Base-by-base conservation (phyloP, 345 rosid genomes). In the Eucalyptus virginea region DNA sequence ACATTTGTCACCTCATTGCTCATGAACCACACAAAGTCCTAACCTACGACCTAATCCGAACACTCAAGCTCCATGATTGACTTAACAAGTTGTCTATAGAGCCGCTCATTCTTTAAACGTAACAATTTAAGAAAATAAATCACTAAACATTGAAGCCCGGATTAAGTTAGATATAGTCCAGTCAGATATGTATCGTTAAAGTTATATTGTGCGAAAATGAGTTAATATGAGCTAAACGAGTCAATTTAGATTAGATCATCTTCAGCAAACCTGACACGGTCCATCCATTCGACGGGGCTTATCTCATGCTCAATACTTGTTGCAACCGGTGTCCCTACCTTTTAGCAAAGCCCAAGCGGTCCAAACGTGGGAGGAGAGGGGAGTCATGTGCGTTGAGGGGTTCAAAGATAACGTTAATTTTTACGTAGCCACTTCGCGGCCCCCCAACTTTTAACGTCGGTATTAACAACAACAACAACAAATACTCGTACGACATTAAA, bases 41-140 rank as follows among this genome's bases (percentile, higher is more conserved):
- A 65, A n/a, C 72, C 37, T 0, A 1, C 4, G 2, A 30, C 37
- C 18, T 4, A 2, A 4, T 5, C 3, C 2, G 1, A 65, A 9
- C 9, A 65, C 77, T n/a, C 23, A 0, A n/a, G 21, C 19, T 65
- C 40, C 19, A 17, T n/a, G 21, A 16, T 6, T 0, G 5, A n/a
- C 77, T n/a, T 16, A 8, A 16, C 11, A n/a, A 30, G 2, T 65
- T 6, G 3, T n/a, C 10, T 32, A 15, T n/a, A 18, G 40, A 65
- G 11, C 1, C 1, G 0, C 40, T 15, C 77, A 15, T n/a, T n/a
- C 11, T 65, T 65, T n/a, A n/a, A 15, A 32, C 8, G 2, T n/a
- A n/a, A 16, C 21, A n/a, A 65, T 15, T 65, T n/a, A 15, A 65
- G 21, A 1, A 65, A n/a, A 65, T n/a, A n/a, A 14, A 65, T 65